A percentile compares a stretch with the other conserved stretches of the same genome.
Conservation (phyloP, 2,329 filamentous ascomycete genomes). For the Alternaria rosae region DNA sequence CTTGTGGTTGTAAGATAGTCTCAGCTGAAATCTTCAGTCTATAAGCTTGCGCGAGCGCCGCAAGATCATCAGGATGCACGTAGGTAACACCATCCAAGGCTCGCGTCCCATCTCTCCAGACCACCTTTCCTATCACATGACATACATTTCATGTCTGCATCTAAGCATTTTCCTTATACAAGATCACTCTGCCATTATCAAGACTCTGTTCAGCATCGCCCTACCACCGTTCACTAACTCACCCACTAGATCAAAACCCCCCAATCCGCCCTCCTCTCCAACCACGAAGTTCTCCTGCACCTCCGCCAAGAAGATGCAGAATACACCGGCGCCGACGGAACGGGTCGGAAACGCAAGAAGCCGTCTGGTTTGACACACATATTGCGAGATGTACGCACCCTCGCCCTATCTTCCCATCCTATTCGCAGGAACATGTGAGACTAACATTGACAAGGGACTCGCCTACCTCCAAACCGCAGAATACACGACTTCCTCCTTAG, state of each 20-base stretch:
- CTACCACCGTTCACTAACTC: not conserved
- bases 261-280: conserved; percentile 73
- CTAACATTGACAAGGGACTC: conserved; percentile 52
- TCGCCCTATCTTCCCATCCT: not conserved
- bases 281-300: conserved; percentile 71
- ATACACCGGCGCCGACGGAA: conserved; percentile 43
- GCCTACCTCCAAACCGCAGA: conserved; percentile 52
- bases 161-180: not conserved
- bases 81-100: not conserved
- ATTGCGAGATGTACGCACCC: conserved; percentile 66
- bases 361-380: conserved; percentile 66
- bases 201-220: not conserved
- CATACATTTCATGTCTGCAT: not conserved
- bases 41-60: not conserved
- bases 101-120: too few species aligned
- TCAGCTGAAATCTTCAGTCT: too few species aligned
- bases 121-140: not conserved
- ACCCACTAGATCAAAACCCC: conserved; percentile 69
- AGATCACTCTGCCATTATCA: too few species aligned
- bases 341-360: conserved; percentile 31
- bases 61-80: not conserved
- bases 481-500: conserved; percentile 27
- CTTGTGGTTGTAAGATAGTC: not conserved
- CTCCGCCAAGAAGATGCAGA: conserved; percentile 44
- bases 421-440: not conserved